phyloP scores from a whole-genome alignment of 805 yeast genomes.

The Saccharomycopsis sp. region DNA sequence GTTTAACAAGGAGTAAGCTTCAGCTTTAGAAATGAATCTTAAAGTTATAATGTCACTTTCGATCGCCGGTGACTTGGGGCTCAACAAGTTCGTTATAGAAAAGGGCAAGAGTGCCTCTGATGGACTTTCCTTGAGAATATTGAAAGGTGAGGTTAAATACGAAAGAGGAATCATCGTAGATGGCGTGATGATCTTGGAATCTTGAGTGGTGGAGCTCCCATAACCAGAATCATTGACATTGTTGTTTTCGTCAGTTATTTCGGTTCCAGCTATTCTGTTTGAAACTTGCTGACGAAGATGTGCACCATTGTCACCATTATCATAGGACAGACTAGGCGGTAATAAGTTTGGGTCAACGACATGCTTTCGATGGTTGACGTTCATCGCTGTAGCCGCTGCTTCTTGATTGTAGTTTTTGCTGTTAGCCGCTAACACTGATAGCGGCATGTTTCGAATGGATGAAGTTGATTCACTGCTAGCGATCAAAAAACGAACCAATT shows the following conservation, averaged over 20 bases:
- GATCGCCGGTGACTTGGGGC: conserved; percentile 21
- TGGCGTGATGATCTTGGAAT: conserved; percentile 22
- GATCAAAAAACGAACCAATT: conserved; percentile 6
- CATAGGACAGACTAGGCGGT: no score
- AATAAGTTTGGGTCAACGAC: not conserved
- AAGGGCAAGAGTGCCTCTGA: conserved; percentile 25
- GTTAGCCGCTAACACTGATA: not conserved
- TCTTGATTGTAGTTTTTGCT: not conserved
- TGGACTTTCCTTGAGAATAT: conserved; percentile 28
- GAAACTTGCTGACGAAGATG: not conserved
- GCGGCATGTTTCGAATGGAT: not conserved
- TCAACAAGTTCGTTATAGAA: conserved; percentile 28
- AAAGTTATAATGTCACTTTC: conserved; percentile 32
- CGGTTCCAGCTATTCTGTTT: not conserved
- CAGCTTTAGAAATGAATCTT: conserved; percentile 31
- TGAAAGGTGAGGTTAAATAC: conserved; percentile 35
- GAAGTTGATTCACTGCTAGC: not conserved
- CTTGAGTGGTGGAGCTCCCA: no score
- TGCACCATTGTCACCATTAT: no score
- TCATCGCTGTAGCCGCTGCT: not conserved
- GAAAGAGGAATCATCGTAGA: conserved; percentile 28
- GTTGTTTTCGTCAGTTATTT: not conserved
- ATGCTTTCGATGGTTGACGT: not conserved
- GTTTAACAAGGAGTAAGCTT: conserved; percentile 36
- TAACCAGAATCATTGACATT: not conserved